Evolutionary conservation across 2,329 filamentous ascomycete genomes (phyloP), one percentile per base, ranked within the genome.

Genomic region (Aspergillus luchuensis): DNA sequence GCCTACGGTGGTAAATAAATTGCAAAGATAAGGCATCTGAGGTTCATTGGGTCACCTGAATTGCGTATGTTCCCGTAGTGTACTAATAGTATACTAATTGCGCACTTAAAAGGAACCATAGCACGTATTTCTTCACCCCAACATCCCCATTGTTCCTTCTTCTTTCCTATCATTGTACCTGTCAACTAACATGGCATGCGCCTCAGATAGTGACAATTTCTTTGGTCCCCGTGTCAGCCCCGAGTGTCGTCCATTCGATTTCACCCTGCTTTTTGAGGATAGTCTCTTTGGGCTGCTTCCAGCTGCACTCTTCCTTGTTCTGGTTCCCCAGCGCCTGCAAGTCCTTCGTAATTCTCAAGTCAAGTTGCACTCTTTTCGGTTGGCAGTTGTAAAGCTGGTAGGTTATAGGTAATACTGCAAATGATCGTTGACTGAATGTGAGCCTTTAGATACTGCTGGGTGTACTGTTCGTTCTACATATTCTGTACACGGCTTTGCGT

Each of bases 191-290:
- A 43, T 43, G 41, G 17, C 17, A 21, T 43, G 41, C n/a, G 17
- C 7, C 4, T 15, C 41, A 21, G 13, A 13, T 2, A 30, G 52
- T 38, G 52, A 55, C 28, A 43, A 41, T 19, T 21, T 30, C 8
- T 55, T 55, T 15, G 52, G 52, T 2, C 52, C 52, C 11, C 52
- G 52, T 11, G 23, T 55, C 23, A 30, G 15, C 25, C 8, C 41
- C 8, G 38, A 17, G 1, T 60, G 67, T 55, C 67, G 66, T 2
- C 7, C 57, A 1, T 75, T 76, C 55, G 74, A 76, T 51, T 76
- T 76, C 58, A 75, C 70, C 13, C 56, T 72, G 10, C 61, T 72
- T 8, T 75, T 74, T 45, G 71, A 75, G 50, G 69, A 75, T 51
- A 65, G 62, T 10, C 63, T 74, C 28, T 66, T 74, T 23, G 63